A percentile compares a stretch with the other conserved stretches of the same genome.
Evolutionary conservation across 2,329 filamentous ascomycete genomes (phyloP).

Genomic region (Fusarium pilosicola): DNA sequence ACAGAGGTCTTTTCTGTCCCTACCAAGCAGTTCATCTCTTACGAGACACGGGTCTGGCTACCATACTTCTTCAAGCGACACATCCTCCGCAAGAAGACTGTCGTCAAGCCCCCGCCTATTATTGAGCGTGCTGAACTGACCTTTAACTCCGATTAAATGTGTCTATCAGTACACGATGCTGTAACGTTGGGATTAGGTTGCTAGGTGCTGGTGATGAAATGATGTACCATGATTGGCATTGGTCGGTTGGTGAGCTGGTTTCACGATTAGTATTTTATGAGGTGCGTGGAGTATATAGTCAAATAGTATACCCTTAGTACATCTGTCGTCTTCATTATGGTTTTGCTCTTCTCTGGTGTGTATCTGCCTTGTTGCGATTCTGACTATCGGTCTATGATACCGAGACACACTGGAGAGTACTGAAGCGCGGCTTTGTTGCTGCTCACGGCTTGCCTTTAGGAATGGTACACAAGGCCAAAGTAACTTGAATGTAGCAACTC

Average conservation of each 20-base stretch:
- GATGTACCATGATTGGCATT: neutral
- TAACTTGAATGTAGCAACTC: accelerated
- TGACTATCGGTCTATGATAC: accelerated
- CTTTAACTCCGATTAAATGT: conserved; percentile 4
- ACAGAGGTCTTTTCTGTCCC: conserved; percentile 48
- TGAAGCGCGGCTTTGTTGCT: accelerated
- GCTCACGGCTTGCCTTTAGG: accelerated
- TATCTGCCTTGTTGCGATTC: accelerated
- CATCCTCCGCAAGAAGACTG: conserved; percentile 45
- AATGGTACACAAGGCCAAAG: accelerated
- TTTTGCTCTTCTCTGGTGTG: accelerated
- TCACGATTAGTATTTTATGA: neutral
- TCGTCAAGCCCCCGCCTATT: conserved; percentile 47
- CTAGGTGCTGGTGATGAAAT: neutral
- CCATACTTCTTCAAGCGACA: conserved; percentile 53
- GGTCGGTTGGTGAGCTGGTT: neutral
- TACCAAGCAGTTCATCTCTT: conserved; percentile 43
- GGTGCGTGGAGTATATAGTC: neutral
- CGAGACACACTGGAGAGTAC: too few relatives aligned
- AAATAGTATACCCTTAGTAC: neutral
- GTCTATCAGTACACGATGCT: accelerated
- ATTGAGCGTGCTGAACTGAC: conserved; percentile 35
- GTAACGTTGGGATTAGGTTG: accelerated
- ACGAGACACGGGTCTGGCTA: conserved; percentile 48
- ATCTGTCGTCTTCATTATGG: accelerated